These are phyloP conservation scores for Triangularia verruculosa DNA, from an alignment of 2,329 filamentous ascomycete species.

Conservation along the genomic window DNA sequence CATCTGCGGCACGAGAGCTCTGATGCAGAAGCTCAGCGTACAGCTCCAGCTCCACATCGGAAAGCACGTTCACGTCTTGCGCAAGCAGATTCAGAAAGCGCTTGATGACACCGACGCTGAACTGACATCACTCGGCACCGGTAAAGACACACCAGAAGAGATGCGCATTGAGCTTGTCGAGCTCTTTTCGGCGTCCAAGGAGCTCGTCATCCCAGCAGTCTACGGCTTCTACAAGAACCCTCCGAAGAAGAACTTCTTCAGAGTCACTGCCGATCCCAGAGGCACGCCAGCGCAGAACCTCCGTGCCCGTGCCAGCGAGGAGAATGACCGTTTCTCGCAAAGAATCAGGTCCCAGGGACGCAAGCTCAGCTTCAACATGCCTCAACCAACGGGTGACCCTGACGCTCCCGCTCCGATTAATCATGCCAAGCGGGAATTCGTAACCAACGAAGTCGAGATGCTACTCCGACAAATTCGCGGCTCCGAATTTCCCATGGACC, in stretches of 20 bases:
- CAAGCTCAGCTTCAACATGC: conserved; percentile 43
- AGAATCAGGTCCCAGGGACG: conserved; percentile 50
- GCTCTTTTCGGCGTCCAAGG: conserved; percentile 50
- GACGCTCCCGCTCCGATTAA: conserved; percentile 25
- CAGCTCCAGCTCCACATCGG: conserved; percentile 53
- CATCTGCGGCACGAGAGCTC: conserved; percentile 46
- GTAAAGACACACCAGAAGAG: conserved; percentile 51
- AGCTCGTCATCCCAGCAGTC: conserved; percentile 52
- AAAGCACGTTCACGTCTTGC: conserved; percentile 48
- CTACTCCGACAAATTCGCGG: conserved; percentile 50
- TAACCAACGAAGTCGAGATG: conserved; percentile 46
- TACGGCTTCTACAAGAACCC: conserved; percentile 56
- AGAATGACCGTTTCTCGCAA: conserved; percentile 49
- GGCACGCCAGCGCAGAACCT: conserved; percentile 52
- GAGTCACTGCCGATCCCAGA: conserved; percentile 46
- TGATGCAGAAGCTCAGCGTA: conserved; percentile 48
- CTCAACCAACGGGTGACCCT: conserved; percentile 11
- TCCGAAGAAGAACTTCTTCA: conserved; percentile 50
- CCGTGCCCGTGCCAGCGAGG: conserved; percentile 49
- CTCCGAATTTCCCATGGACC: conserved; percentile 52
- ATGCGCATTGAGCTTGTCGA: conserved; percentile 54
- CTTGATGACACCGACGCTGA: conserved; percentile 48
- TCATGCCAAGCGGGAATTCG: conserved; percentile 47
- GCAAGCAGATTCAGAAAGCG: conserved; percentile 49
- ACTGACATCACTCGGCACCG: conserved; percentile 48